Evolutionary conservation across 306 rosid genomes (phyloP), one percentile per base, ranked within the genome.

Genomic region (Vigna nakashimae): DNA sequence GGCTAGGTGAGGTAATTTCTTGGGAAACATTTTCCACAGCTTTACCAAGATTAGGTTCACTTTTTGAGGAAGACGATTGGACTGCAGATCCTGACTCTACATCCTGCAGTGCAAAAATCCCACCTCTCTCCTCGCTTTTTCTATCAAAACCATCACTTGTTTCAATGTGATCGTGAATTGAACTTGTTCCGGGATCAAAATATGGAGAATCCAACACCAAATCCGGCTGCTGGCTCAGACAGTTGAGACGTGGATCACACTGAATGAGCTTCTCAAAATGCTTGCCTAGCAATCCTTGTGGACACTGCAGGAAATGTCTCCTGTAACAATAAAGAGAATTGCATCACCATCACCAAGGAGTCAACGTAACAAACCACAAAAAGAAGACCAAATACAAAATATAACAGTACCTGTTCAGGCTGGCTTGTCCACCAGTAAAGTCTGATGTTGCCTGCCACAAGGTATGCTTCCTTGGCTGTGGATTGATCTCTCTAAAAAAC

Each of bases 401-500:
- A n/a, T 65, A 65, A 45, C 49, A 52, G 67, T 83, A 93, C 98
- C 90, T 93, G 34, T 91, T 77, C 8, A 82, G 32, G 80, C 88
- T 85, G 11, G 97, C 97, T 84, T 93, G 90, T 65, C 94, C 98
- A 52, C 89, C 88, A 17, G 97, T 91, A 46, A 93, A 93, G 73
- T 93, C 98, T 18, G 92, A 75, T 7, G 98, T 91, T 62, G 93
- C 89, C 71, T 91, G 96, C 98, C 97, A 93, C 79, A 93, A 84
- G 76, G 98, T 93, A 82, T 91, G 98, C 69, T 93, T 93, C 79
- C 98, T 84, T 50, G 98, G 98, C 57, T 93, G 98, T 38, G 98
- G 98, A 87, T 91, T 93, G 65, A 90, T 89, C 81, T 93, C 98
- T 86, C 94, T 85, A 68, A 85, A 93, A 83, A 93, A 93, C 66